Percentiles rank a stretch among this genome's conserved stretches.
Evolutionary conservation across 2,329 filamentous ascomycete species (phyloP).

Genomic region (Aspergillus latus): DNA sequence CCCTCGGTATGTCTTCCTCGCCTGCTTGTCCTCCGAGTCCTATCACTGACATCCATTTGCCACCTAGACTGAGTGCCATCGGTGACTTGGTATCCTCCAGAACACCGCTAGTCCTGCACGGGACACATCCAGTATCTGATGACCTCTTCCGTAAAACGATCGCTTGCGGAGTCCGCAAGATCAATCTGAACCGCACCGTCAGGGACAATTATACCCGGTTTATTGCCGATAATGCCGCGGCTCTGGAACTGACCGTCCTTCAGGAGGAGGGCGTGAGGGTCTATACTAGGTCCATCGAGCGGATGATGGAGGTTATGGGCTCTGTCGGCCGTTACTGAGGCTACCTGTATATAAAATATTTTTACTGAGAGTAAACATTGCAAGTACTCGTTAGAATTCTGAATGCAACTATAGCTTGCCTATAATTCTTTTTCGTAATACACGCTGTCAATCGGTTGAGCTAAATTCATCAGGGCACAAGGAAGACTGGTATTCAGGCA

Average conservation of each 20-base stretch:
- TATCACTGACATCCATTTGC: neutral
- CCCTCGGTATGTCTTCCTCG: neutral
- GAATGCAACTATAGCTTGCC: no score
- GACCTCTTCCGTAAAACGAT: conserved; percentile 20
- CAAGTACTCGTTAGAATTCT: no score
- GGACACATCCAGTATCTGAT: conserved; percentile 25
- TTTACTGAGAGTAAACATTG: no score
- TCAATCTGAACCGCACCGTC: conserved; percentile 28
- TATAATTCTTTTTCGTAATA: no score
- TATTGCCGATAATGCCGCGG: conserved; percentile 16
- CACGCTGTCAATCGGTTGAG: no score
- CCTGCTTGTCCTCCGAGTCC: no score
- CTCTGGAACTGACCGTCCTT: conserved; percentile 16
- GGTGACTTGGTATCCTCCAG: conserved; percentile 2
- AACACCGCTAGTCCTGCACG: conserved; percentile 22
- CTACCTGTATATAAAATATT: neutral
- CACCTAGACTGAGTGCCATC: conserved; percentile 13
- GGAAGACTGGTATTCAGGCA: no score
- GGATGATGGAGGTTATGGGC: conserved; percentile 18
- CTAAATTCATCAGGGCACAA: no score
- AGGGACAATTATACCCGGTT: conserved; percentile 26
- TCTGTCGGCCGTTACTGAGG: conserved; percentile 4
- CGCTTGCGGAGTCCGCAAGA: conserved; percentile 22
- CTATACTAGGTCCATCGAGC: conserved; percentile 14
- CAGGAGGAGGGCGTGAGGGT: conserved; percentile 16